These are phyloP conservation scores for Talaromyces ruber DNA, from an alignment of 495 filamentous ascomycete species.

Conservation along the genomic window DNA sequence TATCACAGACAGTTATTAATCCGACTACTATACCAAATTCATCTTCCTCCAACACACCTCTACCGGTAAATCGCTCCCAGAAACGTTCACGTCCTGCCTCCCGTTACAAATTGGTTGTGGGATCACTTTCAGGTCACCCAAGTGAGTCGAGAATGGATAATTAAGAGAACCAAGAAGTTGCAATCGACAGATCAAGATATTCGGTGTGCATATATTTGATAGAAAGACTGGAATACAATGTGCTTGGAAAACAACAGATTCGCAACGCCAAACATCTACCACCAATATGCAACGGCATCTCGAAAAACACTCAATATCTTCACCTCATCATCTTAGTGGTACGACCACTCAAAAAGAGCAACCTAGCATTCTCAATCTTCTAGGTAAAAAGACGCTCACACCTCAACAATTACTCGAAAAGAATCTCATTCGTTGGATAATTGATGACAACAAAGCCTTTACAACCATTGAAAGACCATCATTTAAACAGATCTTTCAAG, in stretches of 20 bases:
- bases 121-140: neutral
- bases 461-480: conserved; percentile 1
- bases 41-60: neutral
- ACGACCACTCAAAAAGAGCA: neutral
- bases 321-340: neutral
- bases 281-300: conserved; percentile 2
- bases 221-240: neutral
- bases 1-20: neutral
- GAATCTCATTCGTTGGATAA: neutral
- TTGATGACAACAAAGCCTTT: conserved; percentile 3
- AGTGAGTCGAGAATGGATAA: neutral
- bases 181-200: conserved; percentile 1
- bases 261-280: neutral
- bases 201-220: conserved; percentile 3
- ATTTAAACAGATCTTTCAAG: conserved; percentile 8
- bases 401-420: conserved; percentile 3
- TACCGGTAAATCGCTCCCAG: neutral
- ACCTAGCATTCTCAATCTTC: neutral
- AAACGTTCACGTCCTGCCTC: neutral
- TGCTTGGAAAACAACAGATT: conserved; percentile 3
- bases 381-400: neutral
- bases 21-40: neutral
- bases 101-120: neutral
- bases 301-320: neutral
- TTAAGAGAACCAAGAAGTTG: neutral